A percentile compares a stretch with the other conserved stretches of the same genome.
Conservation (phyloP, 305 asterid genomes). For the Solanum hybrid region DNA sequence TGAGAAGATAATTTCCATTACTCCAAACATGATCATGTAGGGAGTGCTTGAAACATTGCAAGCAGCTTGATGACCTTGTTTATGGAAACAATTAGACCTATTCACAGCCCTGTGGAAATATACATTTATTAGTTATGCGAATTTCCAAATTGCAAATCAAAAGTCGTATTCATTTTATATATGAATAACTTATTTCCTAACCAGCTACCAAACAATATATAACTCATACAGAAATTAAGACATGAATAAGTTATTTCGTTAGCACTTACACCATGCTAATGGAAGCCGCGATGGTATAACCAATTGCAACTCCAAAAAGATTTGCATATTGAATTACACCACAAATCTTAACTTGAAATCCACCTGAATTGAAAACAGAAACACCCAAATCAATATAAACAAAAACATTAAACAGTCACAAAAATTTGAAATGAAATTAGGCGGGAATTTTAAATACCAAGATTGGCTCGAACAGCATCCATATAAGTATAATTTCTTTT, state of each 20-base stretch:
- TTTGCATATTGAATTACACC: constrained; percentile 75
- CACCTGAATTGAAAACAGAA: constrained; percentile 36
- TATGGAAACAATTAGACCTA: constrained; percentile 28
- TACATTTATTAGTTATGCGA: not conserved
- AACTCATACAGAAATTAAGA: not conserved
- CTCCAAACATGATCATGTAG: constrained; percentile 26
- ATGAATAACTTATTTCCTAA: not conserved
- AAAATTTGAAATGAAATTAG: not conserved
- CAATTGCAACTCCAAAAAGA: constrained; percentile 85
- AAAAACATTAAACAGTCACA: not conserved
- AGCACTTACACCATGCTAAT: constrained; percentile 72
- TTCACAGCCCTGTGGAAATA: constrained; percentile 16
- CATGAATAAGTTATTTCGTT: not conserved
- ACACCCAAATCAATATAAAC: not conserved
- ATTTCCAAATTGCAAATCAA: not conserved
- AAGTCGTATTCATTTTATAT: not conserved
- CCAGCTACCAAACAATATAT: not conserved
- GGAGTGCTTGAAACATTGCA: constrained; percentile 18
- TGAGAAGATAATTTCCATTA: constrained; percentile 22
- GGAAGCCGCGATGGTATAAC: constrained; percentile 82
- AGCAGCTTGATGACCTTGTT: constrained; percentile 13
- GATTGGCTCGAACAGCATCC: constrained; percentile 77
- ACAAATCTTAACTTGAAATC: constrained; percentile 77
- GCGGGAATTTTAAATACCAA: constrained; percentile 32
- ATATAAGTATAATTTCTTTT: constrained; percentile 82